Base-by-base conservation (phyloP, 345 rosid species). In the Lumnitzera littorea region DNA sequence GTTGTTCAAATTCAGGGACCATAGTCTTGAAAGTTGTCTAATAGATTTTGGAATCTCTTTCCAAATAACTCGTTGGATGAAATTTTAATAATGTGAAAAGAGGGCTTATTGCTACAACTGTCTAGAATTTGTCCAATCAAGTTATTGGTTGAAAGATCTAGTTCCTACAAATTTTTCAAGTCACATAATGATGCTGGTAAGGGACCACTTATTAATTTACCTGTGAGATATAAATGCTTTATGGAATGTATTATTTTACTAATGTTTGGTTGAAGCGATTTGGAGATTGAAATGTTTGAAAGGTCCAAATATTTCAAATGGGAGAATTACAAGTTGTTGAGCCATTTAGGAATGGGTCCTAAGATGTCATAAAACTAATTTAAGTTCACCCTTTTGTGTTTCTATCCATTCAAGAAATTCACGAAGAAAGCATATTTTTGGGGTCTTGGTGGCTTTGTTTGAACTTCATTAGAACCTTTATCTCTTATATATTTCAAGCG, bases 1-100 rank as follows among this genome's bases (percentile, higher is more conserved):
- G 23, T 43, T 24, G 31, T 51, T 50, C 57, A 65, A 65, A 29
- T n/a, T 50, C 50, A 65, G 11, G 20, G 20, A 20, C 20, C 20
- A 20, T 20, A 20, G 20, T 20, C 20, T 20, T 20, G 20, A 20
- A 20, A 20, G 20, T 20, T 20, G 12, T 46, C 62, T 51, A 11
- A 65, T 10, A 11, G 69, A 65, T 0, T 13, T 57, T 5, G 62
- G 63, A 36, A 65, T 58, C 4, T 20, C 20, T 14, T 12, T 10
- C 69, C 69, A 0, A 4, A 65, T 50, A 65, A 58, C 25, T 24
- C 51, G 46, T 65, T 57, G 17, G 41, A 57, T 23, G 57, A 36
- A 25, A 65, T 2, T 50, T 43, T 25, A 16, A 65, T 24, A 36
- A 15, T 6, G 5, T 4, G 0, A 3, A n/a, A 25, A 0, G 1